Conservation (phyloP, 2,329 filamentous ascomycete genomes). For the Alternaria arbusti region DNA sequence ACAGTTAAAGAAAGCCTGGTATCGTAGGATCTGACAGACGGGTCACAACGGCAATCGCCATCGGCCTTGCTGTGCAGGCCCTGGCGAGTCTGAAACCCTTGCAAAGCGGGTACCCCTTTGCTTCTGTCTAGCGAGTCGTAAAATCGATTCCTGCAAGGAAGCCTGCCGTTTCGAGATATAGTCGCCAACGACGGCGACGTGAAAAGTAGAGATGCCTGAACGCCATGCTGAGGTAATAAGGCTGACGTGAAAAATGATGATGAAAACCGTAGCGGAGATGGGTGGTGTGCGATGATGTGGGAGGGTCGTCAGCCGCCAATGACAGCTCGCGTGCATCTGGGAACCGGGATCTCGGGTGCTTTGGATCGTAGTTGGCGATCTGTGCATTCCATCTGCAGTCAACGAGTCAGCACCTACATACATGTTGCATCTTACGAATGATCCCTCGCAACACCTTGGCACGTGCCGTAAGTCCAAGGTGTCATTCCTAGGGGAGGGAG, state of each 20-base stretch:
- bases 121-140: conserved; percentile 40
- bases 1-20: conserved; percentile 1
- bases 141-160: conserved; percentile 23
- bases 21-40: not conserved
- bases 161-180: conserved; percentile 28
- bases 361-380: conserved; percentile 36
- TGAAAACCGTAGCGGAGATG: conserved; percentile 12
- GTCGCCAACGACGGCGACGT: conserved; percentile 29
- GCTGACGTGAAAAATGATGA: conserved; percentile 25
- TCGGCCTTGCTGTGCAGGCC: conserved; percentile 15
- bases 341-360: conserved; percentile 18
- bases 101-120: conserved; percentile 31
- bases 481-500: not conserved
- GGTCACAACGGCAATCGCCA: conserved; percentile 1
- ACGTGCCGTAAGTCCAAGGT: conserved; percentile 6
- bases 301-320: conserved; percentile 16
- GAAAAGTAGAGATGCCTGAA: conserved; percentile 33
- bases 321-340: conserved; percentile 14
- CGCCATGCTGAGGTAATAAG: conserved; percentile 47
- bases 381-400: conserved; percentile 27
- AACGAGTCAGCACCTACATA: conserved; percentile 32
- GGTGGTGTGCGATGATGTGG: conserved; percentile 2
- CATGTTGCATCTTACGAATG: conserved; percentile 20
- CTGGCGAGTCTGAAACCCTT: conserved; percentile 40
- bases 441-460: conserved; percentile 17